Evolutionary conservation across 805 yeast species (phyloP).

Genomic region (Saccharomycopsis javanensis): DNA sequence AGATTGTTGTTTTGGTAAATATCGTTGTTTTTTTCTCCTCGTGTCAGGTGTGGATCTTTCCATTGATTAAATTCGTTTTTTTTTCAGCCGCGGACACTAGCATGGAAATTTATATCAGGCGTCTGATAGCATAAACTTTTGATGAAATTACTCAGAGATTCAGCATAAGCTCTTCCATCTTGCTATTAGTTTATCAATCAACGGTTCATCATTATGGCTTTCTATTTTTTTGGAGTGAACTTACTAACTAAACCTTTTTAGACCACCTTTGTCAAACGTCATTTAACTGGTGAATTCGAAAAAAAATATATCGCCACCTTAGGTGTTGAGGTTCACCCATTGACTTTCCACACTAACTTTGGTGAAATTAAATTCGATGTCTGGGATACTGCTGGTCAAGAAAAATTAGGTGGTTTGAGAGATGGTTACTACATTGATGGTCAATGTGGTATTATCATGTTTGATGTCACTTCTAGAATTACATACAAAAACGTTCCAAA

Average conservation of each 20-base stretch:
- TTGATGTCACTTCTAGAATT: conserved; percentile 98
- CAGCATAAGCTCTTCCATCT: too few relatives aligned
- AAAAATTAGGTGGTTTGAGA: conserved; percentile 98
- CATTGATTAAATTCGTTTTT: too few relatives aligned
- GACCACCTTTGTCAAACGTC: conserved; percentile 99
- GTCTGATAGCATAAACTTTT: too few relatives aligned
- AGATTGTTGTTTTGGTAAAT: too few relatives aligned
- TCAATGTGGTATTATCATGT: conserved; percentile 99
- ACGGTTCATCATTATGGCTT: neutral
- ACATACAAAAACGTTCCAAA: conserved; percentile 99
- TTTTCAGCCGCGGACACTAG: too few relatives aligned
- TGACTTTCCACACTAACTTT: conserved; percentile 94
- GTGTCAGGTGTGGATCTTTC: too few relatives aligned
- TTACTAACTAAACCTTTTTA: conserved; percentile 20
- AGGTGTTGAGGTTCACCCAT: conserved; percentile 99
- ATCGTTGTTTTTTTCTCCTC: too few relatives aligned
- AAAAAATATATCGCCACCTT: conserved; percentile 98
- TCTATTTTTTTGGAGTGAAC: neutral
- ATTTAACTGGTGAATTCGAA: conserved; percentile 98
- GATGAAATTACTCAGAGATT: too few relatives aligned
- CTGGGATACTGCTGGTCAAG: conserved; percentile 99
- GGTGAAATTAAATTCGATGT: conserved; percentile 99
- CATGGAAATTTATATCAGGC: too few relatives aligned
- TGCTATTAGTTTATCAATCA: too few relatives aligned
- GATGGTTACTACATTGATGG: conserved; percentile 99